Conservation (phyloP, 2,329 filamentous ascomycete genomes). For the Aspergillus cejpii region DNA sequence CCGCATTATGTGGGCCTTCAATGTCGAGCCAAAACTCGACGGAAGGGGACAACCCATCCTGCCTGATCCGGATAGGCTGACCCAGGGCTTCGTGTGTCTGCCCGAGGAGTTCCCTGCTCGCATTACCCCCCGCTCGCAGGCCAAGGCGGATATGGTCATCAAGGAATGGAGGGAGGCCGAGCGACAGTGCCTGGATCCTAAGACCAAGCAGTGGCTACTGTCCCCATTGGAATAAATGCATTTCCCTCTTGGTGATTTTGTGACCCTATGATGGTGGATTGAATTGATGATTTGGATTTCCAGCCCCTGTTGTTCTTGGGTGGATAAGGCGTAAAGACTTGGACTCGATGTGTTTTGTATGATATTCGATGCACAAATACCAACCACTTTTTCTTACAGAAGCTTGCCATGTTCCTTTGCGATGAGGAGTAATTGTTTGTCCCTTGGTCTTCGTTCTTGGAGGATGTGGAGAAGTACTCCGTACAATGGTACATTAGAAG, state of each 20-base stretch:
- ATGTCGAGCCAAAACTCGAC: constrained; percentile 31
- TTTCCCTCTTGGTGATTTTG: background rate
- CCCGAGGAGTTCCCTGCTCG: constrained; percentile 35
- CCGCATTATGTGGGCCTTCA: constrained; percentile 46
- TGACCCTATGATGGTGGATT: background rate
- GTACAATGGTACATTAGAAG: too few relatives aligned
- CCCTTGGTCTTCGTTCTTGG: too few relatives aligned
- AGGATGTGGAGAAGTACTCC: too few relatives aligned
- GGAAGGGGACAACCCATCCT: constrained; percentile 29
- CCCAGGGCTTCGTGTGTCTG: constrained; percentile 42
- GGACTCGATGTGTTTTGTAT: too few relatives aligned
- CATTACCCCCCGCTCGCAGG: constrained; percentile 33
- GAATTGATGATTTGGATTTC: too few relatives aligned
- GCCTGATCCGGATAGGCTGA: constrained; percentile 37
- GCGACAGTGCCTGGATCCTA: background rate
- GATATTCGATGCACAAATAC: too few relatives aligned
- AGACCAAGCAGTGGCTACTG: background rate
- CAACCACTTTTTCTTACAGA: too few relatives aligned
- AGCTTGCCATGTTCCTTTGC: too few relatives aligned
- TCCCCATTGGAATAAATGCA: background rate
- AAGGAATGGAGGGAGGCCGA: background rate
- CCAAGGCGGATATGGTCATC: constrained; percentile 19
- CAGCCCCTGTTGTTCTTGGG: too few relatives aligned
- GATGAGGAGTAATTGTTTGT: too few relatives aligned
- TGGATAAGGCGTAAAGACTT: too few relatives aligned